Evolutionary conservation across 257 asterid species (phyloP).

Genomic region (Fraxinus cuspidata): DNA sequence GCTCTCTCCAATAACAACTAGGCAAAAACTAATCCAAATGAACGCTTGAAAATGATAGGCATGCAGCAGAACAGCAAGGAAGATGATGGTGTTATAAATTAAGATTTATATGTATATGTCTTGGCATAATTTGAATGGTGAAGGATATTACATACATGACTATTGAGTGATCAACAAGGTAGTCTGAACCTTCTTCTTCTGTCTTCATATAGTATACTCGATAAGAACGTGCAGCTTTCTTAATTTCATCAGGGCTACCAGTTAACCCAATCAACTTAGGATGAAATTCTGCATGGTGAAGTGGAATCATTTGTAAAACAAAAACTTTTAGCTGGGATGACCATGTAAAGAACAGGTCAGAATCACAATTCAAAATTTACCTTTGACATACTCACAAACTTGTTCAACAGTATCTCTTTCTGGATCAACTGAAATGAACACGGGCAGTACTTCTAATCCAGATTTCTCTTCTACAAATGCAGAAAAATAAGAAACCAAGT

Average conservation of each 20-base stretch:
- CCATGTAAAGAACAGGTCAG: conserved; percentile 2
- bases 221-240: conserved; percentile 87
- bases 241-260: conserved; percentile 71
- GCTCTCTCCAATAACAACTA: not conserved
- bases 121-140: conserved; percentile 1
- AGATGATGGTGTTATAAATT: conserved; percentile 12
- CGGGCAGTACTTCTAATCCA: conserved; percentile 76
- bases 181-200: conserved; percentile 91
- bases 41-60: conserved; percentile 1
- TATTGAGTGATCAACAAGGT: conserved; percentile 97
- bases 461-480: conserved; percentile 64
- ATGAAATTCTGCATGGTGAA: conserved; percentile 67
- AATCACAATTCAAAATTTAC: conserved; percentile 36
- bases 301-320: conserved; percentile 7
- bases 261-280: conserved; percentile 87
- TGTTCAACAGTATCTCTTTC: conserved; percentile 93
- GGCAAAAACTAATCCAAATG: not conserved
- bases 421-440: conserved; percentile 94
- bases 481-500: conserved; percentile 17
- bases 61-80: conserved; percentile 5
- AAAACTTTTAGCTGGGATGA: not conserved
- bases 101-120: not conserved
- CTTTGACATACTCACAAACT: conserved; percentile 85
- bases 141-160: conserved; percentile 66
- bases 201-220: conserved; percentile 97